Conservation (phyloP, 2,329 filamentous ascomycete species). For the Trichophyton verrucosum region DNA sequence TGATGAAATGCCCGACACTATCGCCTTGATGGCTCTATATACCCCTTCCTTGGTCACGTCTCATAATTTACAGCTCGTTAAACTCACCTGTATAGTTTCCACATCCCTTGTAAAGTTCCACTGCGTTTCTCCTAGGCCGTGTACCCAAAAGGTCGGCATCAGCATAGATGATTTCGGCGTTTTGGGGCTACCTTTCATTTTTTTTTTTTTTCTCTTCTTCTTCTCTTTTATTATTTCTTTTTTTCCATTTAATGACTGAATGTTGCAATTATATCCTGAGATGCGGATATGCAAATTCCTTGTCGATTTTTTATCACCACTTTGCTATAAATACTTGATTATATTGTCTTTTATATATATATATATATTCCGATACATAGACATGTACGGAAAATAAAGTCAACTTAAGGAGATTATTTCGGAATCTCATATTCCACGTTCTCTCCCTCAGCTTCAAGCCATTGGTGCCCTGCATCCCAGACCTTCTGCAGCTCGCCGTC, state of each 20-base stretch:
- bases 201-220: not conserved
- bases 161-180: constrained; percentile 1
- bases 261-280: not conserved
- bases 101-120: not conserved
- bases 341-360: too few relatives aligned
- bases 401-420: not conserved
- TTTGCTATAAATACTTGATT: not conserved
- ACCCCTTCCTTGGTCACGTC: not conserved
- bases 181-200: not conserved
- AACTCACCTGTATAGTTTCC: not conserved
- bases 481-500: constrained; percentile 8
- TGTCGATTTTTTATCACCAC: not conserved
- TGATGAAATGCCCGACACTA: not conserved
- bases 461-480: constrained; percentile 3
- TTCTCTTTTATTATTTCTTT: not conserved
- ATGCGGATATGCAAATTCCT: not conserved
- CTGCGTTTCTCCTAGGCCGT: not conserved
- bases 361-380: not conserved
- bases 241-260: not conserved
- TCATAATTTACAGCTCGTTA: not conserved
- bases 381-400: not conserved
- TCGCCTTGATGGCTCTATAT: not conserved
- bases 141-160: not conserved
- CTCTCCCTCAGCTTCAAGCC: not conserved
- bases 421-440: constrained; percentile 1